Base-by-base conservation (phyloP, 805 yeast genomes). In the Myxozyma geophila region DNA sequence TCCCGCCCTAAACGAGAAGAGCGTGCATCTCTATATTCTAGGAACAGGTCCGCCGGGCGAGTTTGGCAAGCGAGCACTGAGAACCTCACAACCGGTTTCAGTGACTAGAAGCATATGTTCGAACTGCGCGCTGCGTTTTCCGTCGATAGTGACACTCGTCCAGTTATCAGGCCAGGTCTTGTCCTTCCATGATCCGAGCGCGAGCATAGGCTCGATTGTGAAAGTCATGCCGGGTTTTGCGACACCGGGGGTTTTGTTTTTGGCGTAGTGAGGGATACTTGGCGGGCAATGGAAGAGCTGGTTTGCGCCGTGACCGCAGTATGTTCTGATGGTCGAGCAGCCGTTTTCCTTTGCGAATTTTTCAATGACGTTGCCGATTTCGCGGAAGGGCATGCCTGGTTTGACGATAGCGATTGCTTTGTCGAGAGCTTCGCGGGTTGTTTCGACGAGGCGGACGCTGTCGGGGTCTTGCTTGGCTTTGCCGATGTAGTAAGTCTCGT, bases 201-300 rank as follows among this genome's bases (percentile, higher is more conserved):
- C 89, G 70, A 95, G 84, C 99, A 95, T 95, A 52, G 99, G 99
- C 78, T 95, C 99, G 62, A 95, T 90, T 23, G 99, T 95, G 81
- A 95, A 95, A 13, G 90, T 91, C 88, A 92, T 89, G 23, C 99
- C 99, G 23, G 97, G 93, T 75, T 90, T 90, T 80, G 95, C 92
- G 51, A 90, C 86, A 63, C 99, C 99, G 53, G 92, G 82, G 7
- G 97, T 90, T 79, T 93, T 93, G 79, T 92, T 95, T 71, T 86
- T 87, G 23, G 95, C 96, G 74, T 95, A 95, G 76, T 95, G 99
- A 1, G 98, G 97, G 59, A 95, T 85, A 70, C 87, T 89, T 44
- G 99, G 99, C 53, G 91, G 87, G 72, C 92, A 85, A 77, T 95
- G 99, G 86, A 95, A 95, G 68, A 86, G 81, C 64, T 79, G 80